These are phyloP conservation scores for Sarcodon aspratus DNA, from an alignment of 768 basidiomycete genomes.

Conservation along the genomic window DNA sequence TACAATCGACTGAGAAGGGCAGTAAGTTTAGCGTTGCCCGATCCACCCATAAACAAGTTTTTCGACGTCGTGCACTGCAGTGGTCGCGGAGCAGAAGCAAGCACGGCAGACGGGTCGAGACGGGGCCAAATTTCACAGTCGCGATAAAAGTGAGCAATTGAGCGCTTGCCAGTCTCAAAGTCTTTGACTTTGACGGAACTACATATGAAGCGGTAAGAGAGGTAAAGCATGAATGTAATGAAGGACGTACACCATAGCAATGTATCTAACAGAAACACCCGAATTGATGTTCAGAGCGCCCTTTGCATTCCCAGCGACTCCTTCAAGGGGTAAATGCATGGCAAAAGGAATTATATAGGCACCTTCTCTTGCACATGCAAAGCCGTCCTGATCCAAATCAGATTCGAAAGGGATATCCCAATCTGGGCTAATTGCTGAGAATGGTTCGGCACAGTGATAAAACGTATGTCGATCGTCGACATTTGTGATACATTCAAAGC, in stretches of 20 bases:
- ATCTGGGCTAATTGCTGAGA: slow-evolving; percentile 38
- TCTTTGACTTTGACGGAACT: slow-evolving; percentile 75
- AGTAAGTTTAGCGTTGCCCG: slow-evolving; percentile 44
- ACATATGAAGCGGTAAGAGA: neutral
- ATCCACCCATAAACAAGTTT: slow-evolving; percentile 50
- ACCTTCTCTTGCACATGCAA: slow-evolving; percentile 52
- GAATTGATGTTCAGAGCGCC: slow-evolving; percentile 41
- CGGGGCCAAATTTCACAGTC: slow-evolving; percentile 72
- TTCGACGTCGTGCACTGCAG: slow-evolving; percentile 45
- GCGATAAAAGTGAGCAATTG: slow-evolving; percentile 86
- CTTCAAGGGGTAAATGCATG: slow-evolving; percentile 50
- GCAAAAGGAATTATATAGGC: slow-evolving; percentile 62
- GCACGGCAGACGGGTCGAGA: slow-evolving; percentile 45
- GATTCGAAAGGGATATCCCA: slow-evolving; percentile 32
- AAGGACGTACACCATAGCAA: slow-evolving; percentile 60
- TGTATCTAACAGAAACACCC: slow-evolving; percentile 64
- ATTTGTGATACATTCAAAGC: slow-evolving; percentile 64
- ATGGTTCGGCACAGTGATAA: slow-evolving; percentile 56
- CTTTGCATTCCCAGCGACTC: slow-evolving; percentile 42
- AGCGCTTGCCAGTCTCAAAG: slow-evolving; percentile 40
- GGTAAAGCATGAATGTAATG: neutral
- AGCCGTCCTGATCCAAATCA: slow-evolving; percentile 47
- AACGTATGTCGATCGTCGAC: slow-evolving; percentile 63
- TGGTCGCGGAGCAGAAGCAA: slow-evolving; percentile 50
- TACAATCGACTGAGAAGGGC: slow-evolving; percentile 57